phyloP scores from a whole-genome alignment of 192 early-diverging fungal species.

The Diversispora eburnea region DNA sequence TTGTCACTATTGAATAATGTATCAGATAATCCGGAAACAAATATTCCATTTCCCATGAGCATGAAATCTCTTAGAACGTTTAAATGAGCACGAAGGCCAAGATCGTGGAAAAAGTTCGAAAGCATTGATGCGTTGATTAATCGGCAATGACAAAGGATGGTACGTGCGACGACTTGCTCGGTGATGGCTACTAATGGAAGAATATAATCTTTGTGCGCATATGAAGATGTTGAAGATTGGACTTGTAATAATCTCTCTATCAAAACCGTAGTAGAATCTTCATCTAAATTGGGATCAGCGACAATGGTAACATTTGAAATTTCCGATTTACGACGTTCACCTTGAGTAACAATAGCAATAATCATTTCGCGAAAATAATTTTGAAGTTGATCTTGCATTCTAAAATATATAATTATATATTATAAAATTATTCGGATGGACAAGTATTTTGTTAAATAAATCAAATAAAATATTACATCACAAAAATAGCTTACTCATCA shows the following conservation, averaged over 20 bases:
- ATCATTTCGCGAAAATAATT: slow-evolving; percentile 9
- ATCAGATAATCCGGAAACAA: slow-evolving; percentile 36
- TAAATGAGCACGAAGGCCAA: slow-evolving; percentile 43
- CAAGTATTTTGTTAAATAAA: neutral
- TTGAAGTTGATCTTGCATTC: slow-evolving; percentile 26
- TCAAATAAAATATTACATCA: neutral
- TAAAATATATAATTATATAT: neutral
- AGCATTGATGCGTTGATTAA: slow-evolving; percentile 45
- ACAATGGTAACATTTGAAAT: neutral
- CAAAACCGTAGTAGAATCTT: slow-evolving; percentile 7
- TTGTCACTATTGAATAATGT: slow-evolving; percentile 39
- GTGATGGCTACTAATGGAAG: slow-evolving; percentile 13
- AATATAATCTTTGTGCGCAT: slow-evolving; percentile 19
- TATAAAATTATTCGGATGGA: neutral
- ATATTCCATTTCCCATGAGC: slow-evolving; percentile 41
- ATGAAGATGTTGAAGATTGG: slow-evolving; percentile 2
- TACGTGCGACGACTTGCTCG: slow-evolving; percentile 6
- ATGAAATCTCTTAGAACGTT: slow-evolving; percentile 40
- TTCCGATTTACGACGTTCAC: neutral
- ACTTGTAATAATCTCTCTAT: neutral
- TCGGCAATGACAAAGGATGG: slow-evolving; percentile 16
- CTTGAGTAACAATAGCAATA: slow-evolving; percentile 14
- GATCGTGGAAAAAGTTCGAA: slow-evolving; percentile 44
- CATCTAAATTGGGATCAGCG: neutral
- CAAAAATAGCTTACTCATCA: slow-evolving; percentile 11